These are phyloP conservation scores for Staphylotrichum longicolle DNA, from an alignment of 495 filamentous ascomycete genomes.

Conservation along the genomic window DNA sequence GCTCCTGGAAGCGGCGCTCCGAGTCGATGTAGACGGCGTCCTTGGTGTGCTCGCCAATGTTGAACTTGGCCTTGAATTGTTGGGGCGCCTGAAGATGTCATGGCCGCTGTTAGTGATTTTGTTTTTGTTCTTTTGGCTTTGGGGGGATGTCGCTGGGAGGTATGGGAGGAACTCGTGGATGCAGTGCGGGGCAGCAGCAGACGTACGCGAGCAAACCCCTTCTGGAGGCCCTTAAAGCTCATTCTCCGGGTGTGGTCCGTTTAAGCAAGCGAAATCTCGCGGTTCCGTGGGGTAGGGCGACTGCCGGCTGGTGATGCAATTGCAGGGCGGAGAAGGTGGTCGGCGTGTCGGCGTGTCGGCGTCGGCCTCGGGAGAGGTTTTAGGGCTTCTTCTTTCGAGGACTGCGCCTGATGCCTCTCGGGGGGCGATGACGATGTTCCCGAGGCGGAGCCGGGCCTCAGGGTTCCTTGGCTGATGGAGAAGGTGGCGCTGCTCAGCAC, in stretches of 20 bases:
- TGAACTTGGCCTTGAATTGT: slow-evolving; percentile 85
- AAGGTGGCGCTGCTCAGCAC: slow-evolving; percentile 22
- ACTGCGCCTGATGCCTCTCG: slow-evolving; percentile 18
- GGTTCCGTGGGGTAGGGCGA: neutral
- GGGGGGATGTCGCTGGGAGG: neutral
- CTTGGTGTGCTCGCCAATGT: slow-evolving; percentile 89
- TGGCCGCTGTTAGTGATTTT: slow-evolving; percentile 1
- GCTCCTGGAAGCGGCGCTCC: slow-evolving; percentile 88
- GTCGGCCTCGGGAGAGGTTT: neutral
- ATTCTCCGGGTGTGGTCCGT: slow-evolving; percentile 48
- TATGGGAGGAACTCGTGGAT: neutral
- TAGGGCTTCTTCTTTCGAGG: slow-evolving; percentile 12
- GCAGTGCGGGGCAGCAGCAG: slow-evolving; percentile 18
- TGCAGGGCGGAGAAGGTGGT: neutral
- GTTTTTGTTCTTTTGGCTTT: no score
- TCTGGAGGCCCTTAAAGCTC: slow-evolving; percentile 96
- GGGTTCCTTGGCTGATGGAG: slow-evolving; percentile 30
- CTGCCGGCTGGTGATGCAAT: neutral
- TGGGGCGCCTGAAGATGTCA: slow-evolving; percentile 70
- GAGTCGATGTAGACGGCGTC: slow-evolving; percentile 93
- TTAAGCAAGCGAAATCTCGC: neutral
- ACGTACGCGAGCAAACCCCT: slow-evolving; percentile 76
- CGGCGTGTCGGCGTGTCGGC: neutral
- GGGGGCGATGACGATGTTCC: slow-evolving; percentile 30
- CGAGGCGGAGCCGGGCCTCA: slow-evolving; percentile 25